Conservation (phyloP, 2,329 filamentous ascomycete genomes). For the Alternaria infectoria region DNA sequence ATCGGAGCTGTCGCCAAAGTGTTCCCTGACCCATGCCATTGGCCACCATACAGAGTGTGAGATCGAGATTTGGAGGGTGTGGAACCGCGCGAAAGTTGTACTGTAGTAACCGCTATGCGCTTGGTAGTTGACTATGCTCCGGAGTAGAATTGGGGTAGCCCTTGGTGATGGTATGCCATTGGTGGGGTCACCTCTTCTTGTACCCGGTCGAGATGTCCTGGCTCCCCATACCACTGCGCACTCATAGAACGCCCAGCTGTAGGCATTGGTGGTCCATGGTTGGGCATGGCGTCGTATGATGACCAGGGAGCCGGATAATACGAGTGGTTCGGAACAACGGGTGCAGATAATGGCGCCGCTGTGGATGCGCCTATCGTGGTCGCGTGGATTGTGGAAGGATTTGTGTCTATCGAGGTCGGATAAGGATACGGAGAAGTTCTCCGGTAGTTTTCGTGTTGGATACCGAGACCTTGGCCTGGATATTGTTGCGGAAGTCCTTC, state of each 20-base stretch:
- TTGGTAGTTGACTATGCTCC: conserved; percentile 18
- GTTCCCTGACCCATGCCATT: not conserved
- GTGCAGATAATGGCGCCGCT: conserved; percentile 43
- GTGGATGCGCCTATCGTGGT: conserved; percentile 34
- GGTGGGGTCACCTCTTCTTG: conserved; percentile 44
- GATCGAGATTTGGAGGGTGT: not conserved
- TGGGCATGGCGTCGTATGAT: conserved; percentile 34
- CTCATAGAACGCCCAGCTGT: conserved; percentile 43
- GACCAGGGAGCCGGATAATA: conserved; percentile 42
- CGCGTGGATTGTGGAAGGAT: conserved; percentile 27
- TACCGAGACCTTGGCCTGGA: conserved; percentile 35
- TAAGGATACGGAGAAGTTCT: conserved; percentile 45
- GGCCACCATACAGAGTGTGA: not conserved
- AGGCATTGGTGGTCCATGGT: conserved; percentile 34
- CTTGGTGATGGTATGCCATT: conserved; percentile 36
- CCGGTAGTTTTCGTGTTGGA: conserved; percentile 41
- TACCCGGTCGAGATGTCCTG: conserved; percentile 41
- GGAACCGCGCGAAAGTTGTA: not conserved
- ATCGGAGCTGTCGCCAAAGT: not conserved
- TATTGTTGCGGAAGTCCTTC: conserved; percentile 46
- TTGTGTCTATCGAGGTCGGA: conserved; percentile 43
- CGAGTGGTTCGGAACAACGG: conserved; percentile 39
- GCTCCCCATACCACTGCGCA: conserved; percentile 44
- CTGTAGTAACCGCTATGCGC: not conserved
- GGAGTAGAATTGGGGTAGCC: conserved; percentile 40